Base-by-base conservation (phyloP, 2,329 filamentous ascomycete species). In the Fusarium euwallaceae region DNA sequence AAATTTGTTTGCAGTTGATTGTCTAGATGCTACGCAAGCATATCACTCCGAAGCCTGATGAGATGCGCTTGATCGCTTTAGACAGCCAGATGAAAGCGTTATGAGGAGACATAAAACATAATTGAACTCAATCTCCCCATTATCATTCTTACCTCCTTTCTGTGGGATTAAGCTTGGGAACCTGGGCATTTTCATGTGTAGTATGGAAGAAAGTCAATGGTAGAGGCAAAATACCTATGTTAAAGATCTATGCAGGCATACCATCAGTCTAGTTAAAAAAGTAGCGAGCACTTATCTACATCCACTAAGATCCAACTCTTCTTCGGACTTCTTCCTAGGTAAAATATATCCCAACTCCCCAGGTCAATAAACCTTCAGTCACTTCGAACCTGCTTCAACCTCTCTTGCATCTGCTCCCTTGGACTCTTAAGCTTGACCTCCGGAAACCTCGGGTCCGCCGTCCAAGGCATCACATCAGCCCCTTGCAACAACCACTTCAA, bases 401-500 rank as follows among this genome's bases (percentile, higher is more conserved):
- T 66, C 59, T 78, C 77, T 12, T 79, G 73, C 73, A 79, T 78
- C 68, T 80, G 78, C 36, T 80, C 77, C 20, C 71, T 74, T 1
- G 82, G 82, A 8, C 70, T 79, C 68, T 82, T 78, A 24, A 83
- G 64, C 12, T 78, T 73, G 16, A 84, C 83, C 11, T 80, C 73
- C 0, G 83, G 83, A 41, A 83, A 84, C 3, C 83, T 72, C 11
- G 75, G 69, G 34, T 85, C 83, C 39, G 79, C 78, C 1, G 73
- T 64, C 77, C 80, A 85, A 0, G 83, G 83, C 58, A 86, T 72
- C 6, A 82, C 78, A 74, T 84, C 83, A 2, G 79, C 77, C 0
- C 73, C 81, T 17, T 81, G 77, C 1, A 83, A 75, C 29, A 86
- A 64, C 84, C 84, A 86, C 62, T 79, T 77, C 45, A 86, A 69